These are phyloP conservation scores for Diaporthe amygdali DNA, from an alignment of 2,329 filamentous ascomycete genomes.

Conservation along the genomic window DNA sequence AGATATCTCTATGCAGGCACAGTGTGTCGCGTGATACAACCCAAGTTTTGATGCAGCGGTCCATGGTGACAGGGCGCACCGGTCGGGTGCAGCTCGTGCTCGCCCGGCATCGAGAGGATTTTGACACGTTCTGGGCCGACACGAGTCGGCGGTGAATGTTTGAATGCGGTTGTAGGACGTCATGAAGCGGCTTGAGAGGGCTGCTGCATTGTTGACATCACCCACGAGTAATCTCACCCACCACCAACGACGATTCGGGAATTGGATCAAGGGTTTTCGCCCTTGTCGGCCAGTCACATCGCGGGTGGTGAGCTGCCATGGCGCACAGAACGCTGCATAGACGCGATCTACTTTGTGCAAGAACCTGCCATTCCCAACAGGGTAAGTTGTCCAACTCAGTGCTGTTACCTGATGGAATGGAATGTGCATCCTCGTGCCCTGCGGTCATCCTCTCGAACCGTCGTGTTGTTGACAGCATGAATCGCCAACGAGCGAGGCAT, in stretches of 20 bases:
- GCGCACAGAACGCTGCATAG: not conserved
- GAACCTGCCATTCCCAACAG: not conserved
- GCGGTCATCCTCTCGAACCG: not conserved
- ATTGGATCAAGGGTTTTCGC: no score
- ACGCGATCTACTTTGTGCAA: not conserved
- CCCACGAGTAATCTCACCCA: not conserved
- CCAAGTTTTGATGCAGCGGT: not conserved
- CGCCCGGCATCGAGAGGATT: conserved; percentile 2
- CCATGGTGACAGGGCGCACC: not conserved
- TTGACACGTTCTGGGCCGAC: conserved; percentile 2
- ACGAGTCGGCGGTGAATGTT: not conserved
- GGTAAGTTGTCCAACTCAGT: not conserved
- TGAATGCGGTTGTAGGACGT: not conserved
- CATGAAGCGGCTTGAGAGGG: not conserved
- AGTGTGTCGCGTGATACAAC: not conserved
- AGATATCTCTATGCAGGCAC: not conserved
- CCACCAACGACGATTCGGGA: no score
- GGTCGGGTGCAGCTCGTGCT: not conserved
- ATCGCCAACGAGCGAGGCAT: not conserved
- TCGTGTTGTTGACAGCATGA: no score
- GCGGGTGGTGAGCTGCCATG: not conserved
- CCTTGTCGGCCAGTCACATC: not conserved
- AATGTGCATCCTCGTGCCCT: not conserved
- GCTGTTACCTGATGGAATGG: not conserved
- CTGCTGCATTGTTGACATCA: conserved; percentile 5